Conservation (phyloP, 2,329 filamentous ascomycete genomes). For the Paramyrothecium sp. region DNA sequence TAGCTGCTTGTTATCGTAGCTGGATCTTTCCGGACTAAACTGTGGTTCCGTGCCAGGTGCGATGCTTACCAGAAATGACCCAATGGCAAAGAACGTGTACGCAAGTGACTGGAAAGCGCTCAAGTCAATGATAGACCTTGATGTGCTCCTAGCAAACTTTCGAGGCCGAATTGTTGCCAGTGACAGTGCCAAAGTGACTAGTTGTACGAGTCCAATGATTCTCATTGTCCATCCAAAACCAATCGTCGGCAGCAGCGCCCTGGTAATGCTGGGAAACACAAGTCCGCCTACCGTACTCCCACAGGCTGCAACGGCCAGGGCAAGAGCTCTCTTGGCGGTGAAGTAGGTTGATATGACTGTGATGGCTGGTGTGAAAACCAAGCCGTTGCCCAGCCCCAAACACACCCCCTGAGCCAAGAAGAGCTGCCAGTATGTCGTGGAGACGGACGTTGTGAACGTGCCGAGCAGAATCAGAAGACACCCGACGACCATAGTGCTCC, state of each 20-base stretch:
- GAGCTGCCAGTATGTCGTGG: slow-evolving; percentile 37
- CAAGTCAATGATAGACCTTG: background rate
- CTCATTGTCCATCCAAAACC: background rate
- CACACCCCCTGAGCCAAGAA: slow-evolving; percentile 30
- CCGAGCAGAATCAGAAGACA: slow-evolving; percentile 31
- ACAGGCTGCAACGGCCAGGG: slow-evolving; percentile 27
- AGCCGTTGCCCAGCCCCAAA: slow-evolving; percentile 27
- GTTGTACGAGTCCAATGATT: background rate
- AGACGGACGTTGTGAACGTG: slow-evolving; percentile 41
- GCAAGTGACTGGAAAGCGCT: background rate
- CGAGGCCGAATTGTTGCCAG: background rate
- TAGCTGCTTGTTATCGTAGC: no score
- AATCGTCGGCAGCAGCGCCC: background rate
- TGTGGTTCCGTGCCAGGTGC: background rate
- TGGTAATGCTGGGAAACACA: slow-evolving; percentile 17
- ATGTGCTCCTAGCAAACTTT: background rate
- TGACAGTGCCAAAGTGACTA: background rate
- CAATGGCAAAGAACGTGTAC: background rate
- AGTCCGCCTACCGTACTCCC: slow-evolving; percentile 40
- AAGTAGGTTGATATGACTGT: slow-evolving; percentile 36
- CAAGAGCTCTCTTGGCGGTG: slow-evolving; percentile 11
- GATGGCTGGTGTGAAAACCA: slow-evolving; percentile 25
- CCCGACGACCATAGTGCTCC: slow-evolving; percentile 27
- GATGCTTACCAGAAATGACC: background rate
- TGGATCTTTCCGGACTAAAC: background rate